Conservation (phyloP, 2,329 filamentous ascomycete genomes). For the Talaromyces sp. region DNA sequence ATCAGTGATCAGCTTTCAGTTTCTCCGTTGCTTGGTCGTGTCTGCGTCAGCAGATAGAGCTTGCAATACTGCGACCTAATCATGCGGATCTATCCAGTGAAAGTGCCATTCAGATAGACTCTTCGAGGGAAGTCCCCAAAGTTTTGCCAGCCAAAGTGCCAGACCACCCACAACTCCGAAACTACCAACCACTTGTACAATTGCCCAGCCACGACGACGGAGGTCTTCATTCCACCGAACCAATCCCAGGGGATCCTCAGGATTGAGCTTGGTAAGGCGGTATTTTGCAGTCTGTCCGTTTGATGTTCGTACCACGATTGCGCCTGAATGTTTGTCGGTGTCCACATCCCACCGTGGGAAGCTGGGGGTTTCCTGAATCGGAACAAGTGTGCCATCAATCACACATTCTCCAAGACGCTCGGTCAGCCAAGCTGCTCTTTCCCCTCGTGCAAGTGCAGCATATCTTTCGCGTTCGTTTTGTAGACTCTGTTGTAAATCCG, state of each 20-base stretch:
- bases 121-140: conserved; percentile 26
- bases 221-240: conserved; percentile 66
- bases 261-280: conserved; percentile 40
- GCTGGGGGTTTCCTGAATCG: conserved; percentile 42
- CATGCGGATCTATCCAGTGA: conserved; percentile 13
- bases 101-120: conserved; percentile 17
- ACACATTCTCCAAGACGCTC: conserved; percentile 65
- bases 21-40: neutral
- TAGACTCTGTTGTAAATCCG: conserved; percentile 72
- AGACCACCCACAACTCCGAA: conserved; percentile 71
- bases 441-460: conserved; percentile 58
- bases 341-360: conserved; percentile 26
- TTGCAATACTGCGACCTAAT: conserved; percentile 2
- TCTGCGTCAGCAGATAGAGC: neutral
- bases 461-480: conserved; percentile 69
- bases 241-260: conserved; percentile 76
- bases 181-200: conserved; percentile 70
- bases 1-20: neutral
- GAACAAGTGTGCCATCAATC: conserved; percentile 60
- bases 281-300: conserved; percentile 31
- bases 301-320: conserved; percentile 25
- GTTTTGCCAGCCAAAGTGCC: conserved; percentile 57
- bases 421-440: conserved; percentile 67
- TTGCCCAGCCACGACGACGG: conserved; percentile 61
- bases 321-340: conserved; percentile 25